Base-by-base conservation (phyloP, 2,329 filamentous ascomycete species). In the Trichoderma aggressivum region DNA sequence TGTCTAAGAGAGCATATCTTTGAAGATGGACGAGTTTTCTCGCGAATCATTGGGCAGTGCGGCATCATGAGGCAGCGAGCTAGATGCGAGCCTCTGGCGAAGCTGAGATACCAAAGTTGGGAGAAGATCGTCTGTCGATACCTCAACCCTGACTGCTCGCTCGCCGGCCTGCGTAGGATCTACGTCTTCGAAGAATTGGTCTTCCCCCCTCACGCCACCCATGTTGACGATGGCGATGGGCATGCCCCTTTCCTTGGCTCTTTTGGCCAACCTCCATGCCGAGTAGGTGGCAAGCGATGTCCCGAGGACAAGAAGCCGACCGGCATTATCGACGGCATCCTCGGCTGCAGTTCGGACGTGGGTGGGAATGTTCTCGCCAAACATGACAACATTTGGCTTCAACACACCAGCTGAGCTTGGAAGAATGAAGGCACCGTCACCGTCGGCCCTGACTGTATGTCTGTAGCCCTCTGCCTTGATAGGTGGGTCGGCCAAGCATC, bases 341-440 rank as follows among this genome's bases (percentile, higher is more conserved):
- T 98, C 94, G 1, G 94, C 95, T 0, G 89, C 90, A 1, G 83
- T 80, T 80, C 97, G 98, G 43, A 94, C 90, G 1, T 82, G 77
- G 1, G 82, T 80, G 0, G 88, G 84, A 63, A 98, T 97, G 72
- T 89, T 94, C 81, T 98, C 96, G 18, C 96, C 96, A 79, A 98
- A 98, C 94, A 98, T 98, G 76, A 94, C 90, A 2, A 99, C 94
- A 1, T 93, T 93, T 4, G 96, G 96, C 78, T 98, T 98, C 70
- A 99, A 80, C 47, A 98, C 89, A 2, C 95, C 96, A 0, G 90
- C 93, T 2, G 87, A 89, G 75, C 89, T 90, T 0, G 83, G 82
- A 7, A 85, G 76, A 50, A 85, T 82, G 93, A 91, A 97, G 0
- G 94, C 95, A 0, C 95, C 95, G 67, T 98, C 94, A 1, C 78